Base-by-base conservation (phyloP, 1,284 basidiomycete species). In the Sanghuangporus sanghuang region DNA sequence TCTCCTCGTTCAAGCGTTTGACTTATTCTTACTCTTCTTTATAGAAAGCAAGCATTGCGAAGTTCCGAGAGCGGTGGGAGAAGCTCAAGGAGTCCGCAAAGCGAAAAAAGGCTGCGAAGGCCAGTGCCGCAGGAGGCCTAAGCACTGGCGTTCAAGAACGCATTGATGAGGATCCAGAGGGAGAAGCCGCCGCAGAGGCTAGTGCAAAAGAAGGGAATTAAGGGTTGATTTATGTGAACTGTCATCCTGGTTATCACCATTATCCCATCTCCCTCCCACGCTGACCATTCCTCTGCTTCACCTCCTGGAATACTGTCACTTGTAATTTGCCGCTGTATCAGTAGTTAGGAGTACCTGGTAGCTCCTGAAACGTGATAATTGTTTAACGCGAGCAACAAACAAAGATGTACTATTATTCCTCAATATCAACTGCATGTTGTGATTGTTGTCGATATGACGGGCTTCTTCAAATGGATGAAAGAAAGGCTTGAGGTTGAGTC, bases 61-160 rank as follows among this genome's bases (percentile, higher is more conserved):
- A 91, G 71, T 95, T 93, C 77, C 85, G 89, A 54, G 92, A 90
- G 72, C 81, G 90, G 64, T 95, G 93, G 88, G 91, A 93, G 70
- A 93, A 92, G 73, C 78, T 96, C 66, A 95, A 95, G 73, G 86
- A 91, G 68, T 89, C 87, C 35, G 89, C 92, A 14, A 90, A 87
- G 72, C 86, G 87, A 64, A 95, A 95, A 78, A 92, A 92, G 73
- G 90, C 92, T 71, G 89, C 89, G 12, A 93, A 89, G 72, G 89
- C 89, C 14, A 93, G 89, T 72, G 83, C 81, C n/a, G 81, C 81
- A 3, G 81, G 80, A 21, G 80, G 79, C 21, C 75, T 77, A 16
- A 38, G 36, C 32, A 36, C 53, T 36, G 76, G 79, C 32, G 78
- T 85, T 21, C 78, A 81, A 64, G 86, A 90, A 64, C 79, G 81